These are phyloP conservation scores for Tulasnella sp. DNA, from an alignment of 768 basidiomycete species.

Conservation along the genomic window DNA sequence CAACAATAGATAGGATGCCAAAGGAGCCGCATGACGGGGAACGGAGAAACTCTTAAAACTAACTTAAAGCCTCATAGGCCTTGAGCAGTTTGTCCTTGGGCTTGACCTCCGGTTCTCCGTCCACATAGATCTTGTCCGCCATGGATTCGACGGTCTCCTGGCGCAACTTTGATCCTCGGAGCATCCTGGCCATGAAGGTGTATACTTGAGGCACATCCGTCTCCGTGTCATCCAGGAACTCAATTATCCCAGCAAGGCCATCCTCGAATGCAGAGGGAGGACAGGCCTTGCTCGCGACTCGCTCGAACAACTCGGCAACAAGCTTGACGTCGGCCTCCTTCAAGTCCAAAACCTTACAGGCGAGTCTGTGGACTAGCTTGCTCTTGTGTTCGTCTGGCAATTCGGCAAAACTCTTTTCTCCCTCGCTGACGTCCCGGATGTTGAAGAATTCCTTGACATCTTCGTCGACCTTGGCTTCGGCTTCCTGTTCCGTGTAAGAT, in stretches of 20 bases:
- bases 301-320: conserved; percentile 68
- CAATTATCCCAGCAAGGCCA: conserved; percentile 65
- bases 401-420: conserved; percentile 76
- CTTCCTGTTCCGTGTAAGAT: conserved; percentile 49
- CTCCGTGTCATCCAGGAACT: conserved; percentile 80
- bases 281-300: conserved; percentile 55
- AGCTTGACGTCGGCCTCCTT: conserved; percentile 78
- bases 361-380: conserved; percentile 69
- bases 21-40: background rate
- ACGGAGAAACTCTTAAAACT: background rate
- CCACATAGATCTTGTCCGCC: conserved; percentile 38
- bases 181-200: conserved; percentile 65
- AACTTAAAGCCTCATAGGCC: conserved; percentile 29
- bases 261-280: conserved; percentile 63
- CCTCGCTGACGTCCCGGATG: conserved; percentile 80
- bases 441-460: conserved; percentile 84
- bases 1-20: background rate
- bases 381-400: conserved; percentile 63
- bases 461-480: conserved; percentile 70
- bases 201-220: conserved; percentile 89
- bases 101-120: conserved; percentile 38
- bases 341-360: conserved; percentile 68
- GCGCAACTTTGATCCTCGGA: conserved; percentile 60
- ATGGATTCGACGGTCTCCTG: conserved; percentile 49
- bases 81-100: conserved; percentile 41